Evolutionary conservation across 2,329 filamentous ascomycete species (phyloP).

Genomic region (Teratosphaeria nubilosa): DNA sequence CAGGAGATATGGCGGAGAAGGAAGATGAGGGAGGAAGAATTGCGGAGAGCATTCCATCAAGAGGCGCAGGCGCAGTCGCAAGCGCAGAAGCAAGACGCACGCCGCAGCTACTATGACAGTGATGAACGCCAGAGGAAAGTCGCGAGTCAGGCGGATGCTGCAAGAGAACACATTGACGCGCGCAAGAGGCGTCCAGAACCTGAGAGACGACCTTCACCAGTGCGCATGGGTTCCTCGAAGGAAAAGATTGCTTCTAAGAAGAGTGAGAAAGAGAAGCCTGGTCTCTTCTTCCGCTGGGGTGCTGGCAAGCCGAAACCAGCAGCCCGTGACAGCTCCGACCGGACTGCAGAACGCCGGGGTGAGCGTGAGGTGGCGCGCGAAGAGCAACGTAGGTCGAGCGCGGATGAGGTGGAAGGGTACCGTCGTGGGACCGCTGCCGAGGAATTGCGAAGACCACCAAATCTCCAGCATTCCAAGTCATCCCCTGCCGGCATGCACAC

Average conservation of each 20-base stretch:
- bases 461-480: constrained; percentile 29
- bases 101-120: constrained; percentile 14
- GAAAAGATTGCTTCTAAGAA: constrained; percentile 19
- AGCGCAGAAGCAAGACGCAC: constrained; percentile 14
- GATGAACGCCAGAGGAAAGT: constrained; percentile 18
- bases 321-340: constrained; percentile 11
- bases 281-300: constrained; percentile 15
- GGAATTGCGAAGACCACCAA: constrained; percentile 14
- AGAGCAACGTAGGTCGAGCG: constrained; percentile 15
- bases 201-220: constrained; percentile 18
- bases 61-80: constrained; percentile 14
- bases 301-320: constrained; percentile 14
- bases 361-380: constrained; percentile 13
- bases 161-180: constrained; percentile 19
- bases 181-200: constrained; percentile 6
- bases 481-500: constrained; percentile 22
- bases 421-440: neutral
- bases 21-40: constrained; percentile 15
- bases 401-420: constrained; percentile 8
- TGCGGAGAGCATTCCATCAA: constrained; percentile 11
- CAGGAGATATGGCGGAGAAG: constrained; percentile 10
- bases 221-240: constrained; percentile 16
- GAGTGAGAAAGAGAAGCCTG: constrained; percentile 14
- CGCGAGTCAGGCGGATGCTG: constrained; percentile 13
- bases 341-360: neutral